Percentiles rank a stretch among this genome's conserved stretches.
Evolutionary conservation across 495 filamentous ascomycete species (phyloP).

Genomic region (Immersiella caudata): DNA sequence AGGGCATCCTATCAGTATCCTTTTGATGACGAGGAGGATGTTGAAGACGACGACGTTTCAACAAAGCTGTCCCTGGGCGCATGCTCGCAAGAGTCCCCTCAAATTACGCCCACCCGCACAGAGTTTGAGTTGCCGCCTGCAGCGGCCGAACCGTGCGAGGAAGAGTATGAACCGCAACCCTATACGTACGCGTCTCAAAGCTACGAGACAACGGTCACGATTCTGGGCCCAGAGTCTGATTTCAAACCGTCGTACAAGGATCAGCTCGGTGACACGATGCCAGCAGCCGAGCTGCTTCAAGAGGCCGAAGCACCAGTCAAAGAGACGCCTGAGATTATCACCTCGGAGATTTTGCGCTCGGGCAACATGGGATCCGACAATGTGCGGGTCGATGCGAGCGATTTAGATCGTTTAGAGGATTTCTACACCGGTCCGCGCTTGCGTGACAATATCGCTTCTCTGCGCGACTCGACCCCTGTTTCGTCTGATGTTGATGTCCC

Average conservation of each 20-base stretch:
- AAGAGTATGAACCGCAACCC: constrained; percentile 46
- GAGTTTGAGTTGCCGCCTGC: constrained; percentile 27
- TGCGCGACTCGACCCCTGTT: constrained; percentile 39
- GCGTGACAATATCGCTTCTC: constrained; percentile 36
- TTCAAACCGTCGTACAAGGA: constrained; percentile 42
- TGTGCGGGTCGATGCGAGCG: constrained; percentile 22
- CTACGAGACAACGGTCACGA: constrained; percentile 50
- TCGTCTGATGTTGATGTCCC: constrained; percentile 36
- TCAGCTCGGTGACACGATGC: constrained; percentile 29
- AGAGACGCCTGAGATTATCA: constrained; percentile 19
- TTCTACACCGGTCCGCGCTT: constrained; percentile 40
- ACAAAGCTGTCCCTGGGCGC: constrained; percentile 47
- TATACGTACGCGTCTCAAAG: constrained; percentile 36
- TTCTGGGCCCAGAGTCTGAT: constrained; percentile 46
- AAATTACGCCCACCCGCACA: constrained; percentile 36
- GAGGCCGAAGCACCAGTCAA: constrained; percentile 26
- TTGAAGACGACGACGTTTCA: constrained; percentile 44
- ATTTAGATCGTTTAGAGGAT: constrained; percentile 36
- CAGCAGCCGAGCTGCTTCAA: constrained; percentile 27
- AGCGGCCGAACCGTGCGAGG: constrained; percentile 27
- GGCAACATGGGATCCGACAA: constrained; percentile 19
- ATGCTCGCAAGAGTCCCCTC: constrained; percentile 31
- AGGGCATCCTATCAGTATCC: constrained; percentile 46
- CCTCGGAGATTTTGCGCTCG: constrained; percentile 15
- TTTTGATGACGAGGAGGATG: constrained; percentile 42